Base-by-base conservation (phyloP, 2,329 filamentous ascomycete species). In the Scorias spongiosa region DNA sequence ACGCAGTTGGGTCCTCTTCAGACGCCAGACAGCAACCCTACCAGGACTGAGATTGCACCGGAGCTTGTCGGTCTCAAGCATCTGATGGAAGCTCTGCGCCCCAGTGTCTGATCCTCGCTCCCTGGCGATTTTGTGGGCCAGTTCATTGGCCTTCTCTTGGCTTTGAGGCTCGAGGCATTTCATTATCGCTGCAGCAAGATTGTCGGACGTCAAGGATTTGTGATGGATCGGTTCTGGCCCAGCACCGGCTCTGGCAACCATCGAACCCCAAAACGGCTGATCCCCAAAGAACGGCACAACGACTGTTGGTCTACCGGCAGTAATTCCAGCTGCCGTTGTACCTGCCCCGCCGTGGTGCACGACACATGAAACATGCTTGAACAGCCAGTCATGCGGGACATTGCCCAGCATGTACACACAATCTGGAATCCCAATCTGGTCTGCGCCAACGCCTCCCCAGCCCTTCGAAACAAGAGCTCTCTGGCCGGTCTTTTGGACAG, bases 181-280 rank as follows among this genome's bases (percentile, higher is more conserved):
- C 2, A 40, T 51, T 28, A 73, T 71, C 9, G 65, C 66, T 0
- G 59, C 56, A 1, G 65, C 61, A 1, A 73, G 53, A 9, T 57
- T 64, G 5, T 65, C 51, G 2, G 61, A 53, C 3, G 57, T 65
- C 29, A 73, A 75, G 48, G 80, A 72, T 44, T 91, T 78, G 48
- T 87, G 86, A 0, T 84, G 84, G 12, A 93, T 68, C 0, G 86
- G 86, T 53, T 91, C 84, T 0, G 84, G 82, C 0, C 69, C 70
- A 15, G 68, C 68, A 1, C 66, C 63, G 2, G 67, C 62, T 37
- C 53, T 52, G 6, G 65, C 65, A 6, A 74, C 61, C 64, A 54
- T 54, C 36, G 62, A 52, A 10, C 66, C 70, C 70, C 70, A 74
- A 49, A 74, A 73, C 2, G 64, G 66, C 49, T 74, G 70, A 49